Evolutionary conservation across 2,329 filamentous ascomycete species (phyloP).

Genomic region (Madurella fahalii): DNA sequence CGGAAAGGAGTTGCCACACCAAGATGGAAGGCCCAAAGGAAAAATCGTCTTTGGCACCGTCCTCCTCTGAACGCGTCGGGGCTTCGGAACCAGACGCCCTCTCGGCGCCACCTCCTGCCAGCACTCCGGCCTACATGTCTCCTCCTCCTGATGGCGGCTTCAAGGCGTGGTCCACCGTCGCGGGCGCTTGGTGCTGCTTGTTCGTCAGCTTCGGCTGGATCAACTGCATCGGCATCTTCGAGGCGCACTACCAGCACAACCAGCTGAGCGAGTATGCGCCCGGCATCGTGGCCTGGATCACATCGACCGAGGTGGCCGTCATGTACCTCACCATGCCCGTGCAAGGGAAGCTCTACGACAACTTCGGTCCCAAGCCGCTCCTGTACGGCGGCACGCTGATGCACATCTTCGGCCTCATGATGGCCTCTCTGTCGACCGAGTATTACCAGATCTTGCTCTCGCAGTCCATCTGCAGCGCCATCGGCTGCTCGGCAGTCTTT

Average conservation of each 20-base stretch:
- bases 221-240: conserved; percentile 47
- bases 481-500: conserved; percentile 29
- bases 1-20: no score
- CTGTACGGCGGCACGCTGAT: conserved; percentile 49
- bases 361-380: conserved; percentile 55
- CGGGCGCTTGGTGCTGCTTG: conserved; percentile 38
- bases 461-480: conserved; percentile 36
- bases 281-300: conserved; percentile 59
- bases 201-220: conserved; percentile 41
- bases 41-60: no score
- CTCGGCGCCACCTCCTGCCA: no score
- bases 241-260: conserved; percentile 53
- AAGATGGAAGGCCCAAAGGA: no score
- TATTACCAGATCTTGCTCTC: conserved; percentile 41
- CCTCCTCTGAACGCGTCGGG: no score
- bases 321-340: conserved; percentile 45
- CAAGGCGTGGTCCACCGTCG: conserved; percentile 37
- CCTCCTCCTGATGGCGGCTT: conserved; percentile 25
- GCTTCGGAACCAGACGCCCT: no score
- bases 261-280: conserved; percentile 46
- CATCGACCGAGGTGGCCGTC: conserved; percentile 52
- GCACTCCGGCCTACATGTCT: no score
- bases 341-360: conserved; percentile 50
- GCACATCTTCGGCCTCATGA: conserved; percentile 60
- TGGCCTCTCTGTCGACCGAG: conserved; percentile 47